A percentile compares a stretch with the other conserved stretches of the same genome.
phyloP scores from a whole-genome alignment of 2,329 filamentous ascomycete species.

The Fusarium sp. region DNA sequence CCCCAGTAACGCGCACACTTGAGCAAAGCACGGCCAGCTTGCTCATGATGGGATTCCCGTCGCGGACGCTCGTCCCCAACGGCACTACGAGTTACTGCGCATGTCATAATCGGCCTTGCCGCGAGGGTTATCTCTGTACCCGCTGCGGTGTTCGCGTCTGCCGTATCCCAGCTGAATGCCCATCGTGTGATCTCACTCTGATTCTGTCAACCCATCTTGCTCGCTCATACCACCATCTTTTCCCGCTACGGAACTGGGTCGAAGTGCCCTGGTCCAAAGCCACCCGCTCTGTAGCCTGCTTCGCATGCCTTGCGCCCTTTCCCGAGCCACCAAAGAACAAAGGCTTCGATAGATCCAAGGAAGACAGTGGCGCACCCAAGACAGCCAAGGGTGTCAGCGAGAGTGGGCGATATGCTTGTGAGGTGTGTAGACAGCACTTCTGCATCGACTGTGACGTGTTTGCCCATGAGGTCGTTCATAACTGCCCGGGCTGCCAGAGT shows the following conservation, averaged over 20 bases:
- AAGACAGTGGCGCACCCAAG: conserved; percentile 40
- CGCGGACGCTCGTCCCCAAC: conserved; percentile 78
- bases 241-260: conserved; percentile 89
- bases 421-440: conserved; percentile 89
- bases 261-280: conserved; percentile 89
- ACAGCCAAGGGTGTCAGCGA: conserved; percentile 78
- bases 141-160: conserved; percentile 92
- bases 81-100: conserved; percentile 82
- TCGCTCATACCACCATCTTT: conserved; percentile 92
- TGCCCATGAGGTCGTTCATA: conserved; percentile 93
- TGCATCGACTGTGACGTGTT: conserved; percentile 99
- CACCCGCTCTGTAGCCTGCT: conserved; percentile 73
- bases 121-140: conserved; percentile 91
- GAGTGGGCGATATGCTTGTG: conserved; percentile 89
- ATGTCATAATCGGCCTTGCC: conserved; percentile 85
- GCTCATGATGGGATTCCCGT: conserved; percentile 98
- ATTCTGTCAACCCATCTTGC: conserved; percentile 95
- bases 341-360: conserved; percentile 40
- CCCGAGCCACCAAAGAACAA: conserved; percentile 60
- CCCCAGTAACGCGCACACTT: conserved; percentile 80
- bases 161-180: conserved; percentile 89
- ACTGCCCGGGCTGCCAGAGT: conserved; percentile 90
- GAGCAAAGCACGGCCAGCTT: conserved; percentile 73
- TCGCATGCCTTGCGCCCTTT: conserved; percentile 81
- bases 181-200: conserved; percentile 89